phyloP scores from a whole-genome alignment of 139 green algal genomes.

The Closterium sp. region DNA sequence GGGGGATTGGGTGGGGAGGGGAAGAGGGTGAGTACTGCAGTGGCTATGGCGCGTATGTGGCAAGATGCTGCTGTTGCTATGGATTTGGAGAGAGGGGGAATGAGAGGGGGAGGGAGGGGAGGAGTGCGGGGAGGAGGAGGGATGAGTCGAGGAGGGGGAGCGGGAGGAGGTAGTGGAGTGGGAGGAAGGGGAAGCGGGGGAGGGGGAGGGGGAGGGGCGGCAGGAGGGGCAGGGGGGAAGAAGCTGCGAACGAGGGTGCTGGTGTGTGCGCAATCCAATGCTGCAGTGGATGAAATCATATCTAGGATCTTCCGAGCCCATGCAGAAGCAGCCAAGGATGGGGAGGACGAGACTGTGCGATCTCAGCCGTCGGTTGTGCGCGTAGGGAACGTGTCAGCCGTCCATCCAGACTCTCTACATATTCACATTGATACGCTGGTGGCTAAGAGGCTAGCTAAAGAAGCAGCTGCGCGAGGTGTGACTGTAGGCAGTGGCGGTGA shows the following conservation, averaged over 20 bases:
- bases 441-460: not conserved
- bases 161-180: not conserved
- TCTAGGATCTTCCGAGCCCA: slow-evolving; percentile 11
- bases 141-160: not conserved
- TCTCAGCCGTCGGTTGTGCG: slow-evolving; percentile 36
- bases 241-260: slow-evolving; percentile 13
- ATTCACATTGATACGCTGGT: slow-evolving; percentile 41
- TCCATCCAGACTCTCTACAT: slow-evolving; percentile 41
- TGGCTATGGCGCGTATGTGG: slow-evolving; percentile 15
- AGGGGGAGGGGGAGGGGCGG: not conserved
- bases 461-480: not conserved
- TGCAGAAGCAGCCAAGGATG: not conserved
- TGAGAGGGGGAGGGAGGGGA: not conserved
- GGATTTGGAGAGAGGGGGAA: slow-evolving; percentile 7
- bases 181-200: not conserved
- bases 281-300: slow-evolving; percentile 50
- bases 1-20: not conserved
- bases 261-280: slow-evolving; percentile 50
- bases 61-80: slow-evolving; percentile 21
- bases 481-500: not conserved
- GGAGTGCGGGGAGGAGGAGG: not conserved
- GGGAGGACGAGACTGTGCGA: not conserved
- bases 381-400: slow-evolving; percentile 22
- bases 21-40: not conserved
- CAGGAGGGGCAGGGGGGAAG: not conserved